Conservation (phyloP, 257 asterid genomes). For the Fraxinus quadrangulata region DNA sequence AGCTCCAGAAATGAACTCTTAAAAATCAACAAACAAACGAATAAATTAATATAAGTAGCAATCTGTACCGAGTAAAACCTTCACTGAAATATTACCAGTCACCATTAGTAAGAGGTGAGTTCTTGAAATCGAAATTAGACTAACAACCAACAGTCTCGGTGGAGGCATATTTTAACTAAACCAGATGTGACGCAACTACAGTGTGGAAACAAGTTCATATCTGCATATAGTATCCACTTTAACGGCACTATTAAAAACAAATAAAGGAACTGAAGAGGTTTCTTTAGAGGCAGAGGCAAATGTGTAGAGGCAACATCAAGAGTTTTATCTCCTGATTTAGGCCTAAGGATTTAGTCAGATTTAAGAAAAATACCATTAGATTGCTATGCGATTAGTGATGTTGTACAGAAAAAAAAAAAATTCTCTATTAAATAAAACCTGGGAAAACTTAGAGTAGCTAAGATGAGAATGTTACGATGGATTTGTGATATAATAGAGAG, state of each 20-base stretch:
- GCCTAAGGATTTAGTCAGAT: not conserved
- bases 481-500: not conserved
- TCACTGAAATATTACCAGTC: not conserved
- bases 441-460: not conserved
- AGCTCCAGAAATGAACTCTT: not conserved
- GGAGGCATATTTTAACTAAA: not conserved
- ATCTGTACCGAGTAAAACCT: slow-evolving; percentile 3
- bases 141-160: not conserved
- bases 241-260: too few species aligned
- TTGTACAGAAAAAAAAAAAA: not conserved
- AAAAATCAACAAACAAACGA: not conserved
- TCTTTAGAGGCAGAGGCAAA: not conserved
- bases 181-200: not conserved
- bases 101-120: not conserved
- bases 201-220: not conserved
- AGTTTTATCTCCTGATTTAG: not conserved
- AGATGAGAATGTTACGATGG: not conserved
- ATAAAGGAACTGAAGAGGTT: not conserved
- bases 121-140: not conserved
- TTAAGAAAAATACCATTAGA: not conserved
- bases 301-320: slow-evolving; percentile 4
- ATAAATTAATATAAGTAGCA: not conserved
- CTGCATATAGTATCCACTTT: too few species aligned
- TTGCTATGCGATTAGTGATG: not conserved
- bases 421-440: not conserved